These are phyloP conservation scores for Lavandula angustifolia DNA, from an alignment of 257 asterid species.

Conservation along the genomic window DNA sequence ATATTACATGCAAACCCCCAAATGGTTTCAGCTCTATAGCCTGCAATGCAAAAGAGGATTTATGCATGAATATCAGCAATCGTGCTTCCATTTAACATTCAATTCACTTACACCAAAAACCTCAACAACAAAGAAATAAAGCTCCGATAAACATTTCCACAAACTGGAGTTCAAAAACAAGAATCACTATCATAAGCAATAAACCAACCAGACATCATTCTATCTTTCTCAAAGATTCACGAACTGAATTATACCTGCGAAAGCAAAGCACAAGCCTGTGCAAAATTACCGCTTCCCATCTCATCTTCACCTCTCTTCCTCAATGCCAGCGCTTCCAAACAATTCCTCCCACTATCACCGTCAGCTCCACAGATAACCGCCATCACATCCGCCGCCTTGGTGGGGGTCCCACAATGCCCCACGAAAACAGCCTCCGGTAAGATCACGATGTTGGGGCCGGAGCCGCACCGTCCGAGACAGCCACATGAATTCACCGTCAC, in stretches of 20 bases:
- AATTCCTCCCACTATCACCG: conserved; percentile 32
- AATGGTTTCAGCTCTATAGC: conserved; percentile 76
- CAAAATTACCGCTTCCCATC: conserved; percentile 50
- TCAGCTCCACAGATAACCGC: conserved; percentile 42
- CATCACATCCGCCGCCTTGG: conserved; percentile 66
- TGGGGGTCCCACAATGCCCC: conserved; percentile 75
- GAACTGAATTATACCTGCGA: conserved; percentile 53
- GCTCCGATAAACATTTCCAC: not conserved
- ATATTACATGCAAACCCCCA: conserved; percentile 67
- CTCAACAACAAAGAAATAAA: not conserved
- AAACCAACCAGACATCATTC: not conserved
- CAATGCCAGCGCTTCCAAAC: conserved; percentile 84
- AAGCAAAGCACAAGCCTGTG: conserved; percentile 54
- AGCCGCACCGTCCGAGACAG: conserved; percentile 81
- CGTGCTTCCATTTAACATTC: conserved; percentile 5
- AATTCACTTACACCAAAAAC: conserved; percentile 6
- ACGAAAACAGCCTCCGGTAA: conserved; percentile 61
- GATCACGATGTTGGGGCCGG: conserved; percentile 77
- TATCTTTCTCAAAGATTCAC: not conserved
- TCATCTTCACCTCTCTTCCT: conserved; percentile 79
- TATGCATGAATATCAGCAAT: conserved; percentile 27
- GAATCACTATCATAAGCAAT: not conserved
- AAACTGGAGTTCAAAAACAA: not conserved
- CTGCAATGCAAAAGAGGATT: conserved; percentile 55
- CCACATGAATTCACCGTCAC: conserved; percentile 76